Base-by-base conservation (phyloP, 2,329 filamentous ascomycete genomes). In the Fusarium ambrosium region DNA sequence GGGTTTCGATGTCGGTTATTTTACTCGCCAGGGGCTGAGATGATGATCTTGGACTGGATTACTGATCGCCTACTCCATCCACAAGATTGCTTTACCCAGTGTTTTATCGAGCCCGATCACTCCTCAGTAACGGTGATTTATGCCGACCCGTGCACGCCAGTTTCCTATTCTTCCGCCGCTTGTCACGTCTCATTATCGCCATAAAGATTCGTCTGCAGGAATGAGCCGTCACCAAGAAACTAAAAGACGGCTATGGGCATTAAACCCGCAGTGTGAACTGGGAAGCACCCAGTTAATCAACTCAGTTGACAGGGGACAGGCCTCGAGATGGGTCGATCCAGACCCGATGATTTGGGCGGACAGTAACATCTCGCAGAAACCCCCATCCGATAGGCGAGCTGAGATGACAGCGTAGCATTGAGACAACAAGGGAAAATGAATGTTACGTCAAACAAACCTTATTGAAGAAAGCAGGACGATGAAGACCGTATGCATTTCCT, bases 281-380 rank as follows among this genome's bases (percentile, higher is more conserved):
- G 45, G 34, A 60, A 45, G 41, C 56, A 62, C 55, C 41, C 24
- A 70, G 58, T 66, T 62, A 43, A 48, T 39, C 59, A 45, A n/a
- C 29, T 22, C n/a, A n/a, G 34, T 43, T 27, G 24, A 41, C 43
- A 71, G 59, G 66, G 62, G 37, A 18, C 24, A 51, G 39, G 34
- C 29, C 48, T 73, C 61, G 64, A 22, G 32, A 64, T 51, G 4
- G 24, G 62, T 53, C 60, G 62, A 70, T 64, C 68, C 55, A 72
- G 70, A 74, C 66, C 72, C 70, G 69, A 66, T 36, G 62, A 29
- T 32, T 41, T 70, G 73, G 68, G 59, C 70, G 64, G 41, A 56
- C 55, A 61, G 36, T 45, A 53, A 61, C 63, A 73, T 69, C 55
- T 62, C 16, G 62, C 62, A 65, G 58, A 66, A 53, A 39, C 8